Base-by-base conservation (phyloP, 2,329 filamentous ascomycete species). In the Metarhizium brunneum region DNA sequence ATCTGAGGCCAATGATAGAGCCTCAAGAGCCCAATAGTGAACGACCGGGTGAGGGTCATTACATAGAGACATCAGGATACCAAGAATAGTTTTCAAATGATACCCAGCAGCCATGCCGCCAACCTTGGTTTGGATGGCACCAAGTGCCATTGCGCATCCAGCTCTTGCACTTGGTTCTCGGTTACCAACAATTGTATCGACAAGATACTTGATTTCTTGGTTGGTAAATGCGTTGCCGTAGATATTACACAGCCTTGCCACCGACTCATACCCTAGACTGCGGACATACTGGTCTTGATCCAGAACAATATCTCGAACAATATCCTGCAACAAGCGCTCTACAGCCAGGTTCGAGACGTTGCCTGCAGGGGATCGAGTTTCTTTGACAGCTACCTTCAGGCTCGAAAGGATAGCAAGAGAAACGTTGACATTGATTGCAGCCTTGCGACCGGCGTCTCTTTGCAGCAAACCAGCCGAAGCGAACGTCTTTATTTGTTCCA, bases 21-120 rank as follows among this genome's bases (percentile, higher is more conserved):
- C 92, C 67, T 96, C 91, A 48, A 99, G 76, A 2, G 95, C 92
- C 91, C 92, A 97, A 67, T 92, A 96, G 70, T 99, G 94, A 8
- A 99, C 94, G 0, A 89, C 86, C 0, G 94, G 92, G 68, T 99
- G 94, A 20, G 92, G 90, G 66, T 99, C 94, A 63, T 92, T 96
- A 69, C 91, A 92, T 10, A 99, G 79, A 7, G 94, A 97, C 88
- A 97, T 95, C n/a, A 99, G 76, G 43, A 99, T 95, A 18, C 92
- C 88, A n/a, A 96, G 81, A 52, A 99, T 96, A 1, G 91, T 96
- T 74, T 97, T 97, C 52, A 99, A 79, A 68, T 99, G 94, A 64
- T 94, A 91, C 3, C 92, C 91, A 54, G 94, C 94, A 54, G 94
- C 94, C 92, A 99, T 97, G 56, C 94, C 92, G 56, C 94, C 95